Evolutionary conservation across 75 land plant genomes (phyloP).

Genomic region (Pinus albicaulis): DNA sequence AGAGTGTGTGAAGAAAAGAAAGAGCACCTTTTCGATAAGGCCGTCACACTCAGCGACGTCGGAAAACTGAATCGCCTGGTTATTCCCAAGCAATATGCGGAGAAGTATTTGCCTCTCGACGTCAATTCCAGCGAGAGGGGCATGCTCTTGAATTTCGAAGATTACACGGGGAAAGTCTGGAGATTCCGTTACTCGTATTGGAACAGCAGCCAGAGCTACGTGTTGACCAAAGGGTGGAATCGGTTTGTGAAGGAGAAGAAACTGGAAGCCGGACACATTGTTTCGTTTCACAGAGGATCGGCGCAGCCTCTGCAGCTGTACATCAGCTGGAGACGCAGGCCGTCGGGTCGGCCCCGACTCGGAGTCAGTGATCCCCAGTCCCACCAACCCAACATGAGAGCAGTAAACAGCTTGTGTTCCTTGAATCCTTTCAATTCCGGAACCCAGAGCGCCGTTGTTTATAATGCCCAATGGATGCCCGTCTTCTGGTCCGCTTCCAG

Average conservation of each 20-base stretch:
- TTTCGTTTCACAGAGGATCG: slow-evolving; percentile 14
- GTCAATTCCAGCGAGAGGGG: slow-evolving; percentile 7
- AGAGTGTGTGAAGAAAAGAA: not conserved
- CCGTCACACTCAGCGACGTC: slow-evolving; percentile 53
- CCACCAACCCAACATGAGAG: not conserved
- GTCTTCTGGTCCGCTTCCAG: not conserved
- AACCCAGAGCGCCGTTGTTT: not conserved
- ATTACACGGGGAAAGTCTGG: slow-evolving; percentile 12
- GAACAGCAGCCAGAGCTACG: slow-evolving; percentile 44
- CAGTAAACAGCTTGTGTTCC: not conserved
- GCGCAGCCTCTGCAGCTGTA: not conserved
- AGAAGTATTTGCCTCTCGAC: slow-evolving; percentile 25
- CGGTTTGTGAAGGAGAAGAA: slow-evolving; percentile 30
- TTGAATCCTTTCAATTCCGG: not conserved
- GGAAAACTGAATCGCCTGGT: slow-evolving; percentile 56
- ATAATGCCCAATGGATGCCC: slow-evolving; percentile 2
- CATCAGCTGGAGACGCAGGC: slow-evolving; percentile 4
- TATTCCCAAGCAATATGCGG: slow-evolving; percentile 48
- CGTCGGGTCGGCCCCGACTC: not conserved
- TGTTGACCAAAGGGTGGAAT: slow-evolving; percentile 34
- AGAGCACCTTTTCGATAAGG: slow-evolving; percentile 37
- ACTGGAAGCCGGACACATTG: slow-evolving; percentile 14
- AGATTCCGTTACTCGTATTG: slow-evolving; percentile 28
- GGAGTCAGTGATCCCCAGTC: no score
- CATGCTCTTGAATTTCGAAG: slow-evolving; percentile 14